These are phyloP conservation scores for Plectosphaerella plurivora DNA, from an alignment of 2,329 filamentous ascomycete genomes.

Conservation along the genomic window DNA sequence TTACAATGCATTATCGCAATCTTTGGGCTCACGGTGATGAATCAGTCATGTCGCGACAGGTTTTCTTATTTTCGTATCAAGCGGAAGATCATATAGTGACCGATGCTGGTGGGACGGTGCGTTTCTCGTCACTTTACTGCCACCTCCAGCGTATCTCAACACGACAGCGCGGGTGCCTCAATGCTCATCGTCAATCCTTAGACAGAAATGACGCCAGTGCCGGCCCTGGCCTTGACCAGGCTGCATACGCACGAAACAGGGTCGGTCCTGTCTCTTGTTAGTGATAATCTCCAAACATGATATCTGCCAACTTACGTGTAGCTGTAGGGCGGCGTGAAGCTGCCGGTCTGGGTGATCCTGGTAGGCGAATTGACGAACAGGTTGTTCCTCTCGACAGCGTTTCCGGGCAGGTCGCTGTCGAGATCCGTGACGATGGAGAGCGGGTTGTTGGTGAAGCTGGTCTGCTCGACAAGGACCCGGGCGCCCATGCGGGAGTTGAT, in stretches of 20 bases:
- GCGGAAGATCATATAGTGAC: too few relatives aligned
- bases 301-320: conserved; percentile 23
- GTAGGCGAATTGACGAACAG: conserved; percentile 32
- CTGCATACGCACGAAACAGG: conserved; percentile 13
- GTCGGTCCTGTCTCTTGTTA: conserved; percentile 14
- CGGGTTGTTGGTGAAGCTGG: conserved; percentile 39
- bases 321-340: conserved; percentile 26
- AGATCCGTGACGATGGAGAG: conserved; percentile 33
- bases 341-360: conserved; percentile 26
- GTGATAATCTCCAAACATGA: not conserved
- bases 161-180: too few relatives aligned
- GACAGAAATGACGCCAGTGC: conserved; percentile 6
- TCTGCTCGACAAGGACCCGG: conserved; percentile 47
- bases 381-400: conserved; percentile 37
- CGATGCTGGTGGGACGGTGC: too few relatives aligned
- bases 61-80: too few relatives aligned
- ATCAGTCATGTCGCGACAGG: too few relatives aligned
- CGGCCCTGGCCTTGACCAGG: conserved; percentile 13
- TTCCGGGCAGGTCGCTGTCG: conserved; percentile 40
- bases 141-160: too few relatives aligned
- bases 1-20: too few relatives aligned
- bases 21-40: too few relatives aligned
- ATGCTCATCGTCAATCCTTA: not conserved
- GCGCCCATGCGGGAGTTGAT: conserved; percentile 48
- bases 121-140: too few relatives aligned